A percentile compares a stretch with the other conserved stretches of the same genome.
Evolutionary conservation across 1,139 yeast genomes (phyloP).

Genomic region (Yamadazyma triangularis): DNA sequence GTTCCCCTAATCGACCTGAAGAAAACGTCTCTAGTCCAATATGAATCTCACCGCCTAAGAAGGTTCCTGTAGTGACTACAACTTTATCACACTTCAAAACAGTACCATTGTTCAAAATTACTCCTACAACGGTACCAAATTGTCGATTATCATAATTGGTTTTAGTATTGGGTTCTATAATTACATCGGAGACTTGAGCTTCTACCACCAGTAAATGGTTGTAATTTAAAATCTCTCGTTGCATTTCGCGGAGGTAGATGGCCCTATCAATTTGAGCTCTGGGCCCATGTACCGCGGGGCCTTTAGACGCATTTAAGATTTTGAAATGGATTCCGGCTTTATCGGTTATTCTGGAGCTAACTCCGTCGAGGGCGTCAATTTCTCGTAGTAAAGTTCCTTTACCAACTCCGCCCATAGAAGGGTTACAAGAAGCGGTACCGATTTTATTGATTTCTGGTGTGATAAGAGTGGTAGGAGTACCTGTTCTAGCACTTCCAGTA

Average conservation of each 20-base stretch:
- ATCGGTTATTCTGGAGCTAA: conserved; percentile 79
- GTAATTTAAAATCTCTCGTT: conserved; percentile 55
- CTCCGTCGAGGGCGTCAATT: conserved; percentile 95
- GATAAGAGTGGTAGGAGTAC: conserved; percentile 65
- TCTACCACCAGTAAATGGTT: conserved; percentile 57
- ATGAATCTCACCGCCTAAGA: conserved; percentile 90
- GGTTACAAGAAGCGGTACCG: conserved; percentile 96
- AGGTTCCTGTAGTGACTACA: conserved; percentile 94
- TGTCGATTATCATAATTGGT: conserved; percentile 31
- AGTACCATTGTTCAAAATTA: conserved; percentile 64
- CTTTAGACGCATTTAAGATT: conserved; percentile 79
- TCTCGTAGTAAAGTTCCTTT: conserved; percentile 91
- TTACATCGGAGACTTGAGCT: conserved; percentile 83
- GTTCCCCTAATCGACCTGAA: conserved; percentile 92
- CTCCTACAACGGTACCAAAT: conserved; percentile 56
- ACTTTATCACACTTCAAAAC: conserved; percentile 60
- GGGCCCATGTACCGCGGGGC: conserved; percentile 99
- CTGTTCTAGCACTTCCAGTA: conserved; percentile 84
- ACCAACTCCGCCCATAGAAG: conserved; percentile 98
- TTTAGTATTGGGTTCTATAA: conserved; percentile 35
- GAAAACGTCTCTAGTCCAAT: conserved; percentile 78
- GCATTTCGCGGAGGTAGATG: conserved; percentile 80
- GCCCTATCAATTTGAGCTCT: conserved; percentile 92
- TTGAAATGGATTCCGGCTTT: conserved; percentile 91
- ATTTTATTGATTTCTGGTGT: conserved; percentile 74